Conservation (phyloP, 495 filamentous ascomycete species). For the Tuber umbilicatum region DNA sequence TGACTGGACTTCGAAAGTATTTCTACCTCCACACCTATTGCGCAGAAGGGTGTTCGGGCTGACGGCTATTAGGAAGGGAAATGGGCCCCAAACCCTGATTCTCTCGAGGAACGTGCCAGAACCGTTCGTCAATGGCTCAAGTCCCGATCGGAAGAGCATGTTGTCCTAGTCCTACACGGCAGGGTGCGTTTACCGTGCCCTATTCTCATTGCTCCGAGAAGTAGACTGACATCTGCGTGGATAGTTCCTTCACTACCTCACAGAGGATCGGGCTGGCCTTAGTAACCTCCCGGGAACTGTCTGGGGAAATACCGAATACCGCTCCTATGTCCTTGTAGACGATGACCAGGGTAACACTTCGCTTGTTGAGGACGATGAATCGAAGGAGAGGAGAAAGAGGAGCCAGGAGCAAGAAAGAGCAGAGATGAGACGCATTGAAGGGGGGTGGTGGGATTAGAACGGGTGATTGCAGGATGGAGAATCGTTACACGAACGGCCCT, state of each 20-base stretch:
- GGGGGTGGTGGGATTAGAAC: background rate
- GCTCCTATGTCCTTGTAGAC: constrained; percentile 62
- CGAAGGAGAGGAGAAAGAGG: constrained; percentile 53
- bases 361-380: constrained; percentile 58
- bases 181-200: constrained; percentile 41
- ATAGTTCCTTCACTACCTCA: constrained; percentile 66
- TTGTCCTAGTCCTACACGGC: constrained; percentile 68
- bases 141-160: constrained; percentile 48
- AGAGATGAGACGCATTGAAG: constrained; percentile 26
- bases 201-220: background rate
- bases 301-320: constrained; percentile 77
- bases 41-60: background rate
- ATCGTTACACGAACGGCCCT: background rate
- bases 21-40: constrained; percentile 1
- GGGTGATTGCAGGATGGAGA: background rate
- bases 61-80: constrained; percentile 54
- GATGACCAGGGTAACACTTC: constrained; percentile 53
- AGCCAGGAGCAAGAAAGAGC: constrained; percentile 44
- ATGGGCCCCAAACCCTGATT: constrained; percentile 55
- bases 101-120: constrained; percentile 58
- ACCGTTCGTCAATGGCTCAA: constrained; percentile 63
- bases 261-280: constrained; percentile 70
- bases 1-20: constrained; percentile 57
- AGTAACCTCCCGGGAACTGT: constrained; percentile 56
- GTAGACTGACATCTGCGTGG: too few species aligned